Percentiles rank a stretch among this genome's conserved stretches.
Conservation (phyloP, 1,284 basidiomycete genomes). For the Leccinum fallax region DNA sequence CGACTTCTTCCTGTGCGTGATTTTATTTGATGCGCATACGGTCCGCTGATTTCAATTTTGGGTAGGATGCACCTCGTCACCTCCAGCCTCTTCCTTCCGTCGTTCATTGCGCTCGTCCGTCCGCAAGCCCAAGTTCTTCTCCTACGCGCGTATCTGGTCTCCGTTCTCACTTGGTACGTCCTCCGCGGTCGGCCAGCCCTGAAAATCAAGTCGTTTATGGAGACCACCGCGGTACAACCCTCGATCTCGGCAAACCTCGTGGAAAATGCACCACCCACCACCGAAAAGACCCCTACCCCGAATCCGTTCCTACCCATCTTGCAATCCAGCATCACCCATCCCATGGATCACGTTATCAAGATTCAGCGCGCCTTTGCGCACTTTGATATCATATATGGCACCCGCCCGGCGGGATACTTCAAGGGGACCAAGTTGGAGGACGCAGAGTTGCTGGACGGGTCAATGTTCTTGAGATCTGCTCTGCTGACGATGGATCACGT, state of each 20-base stretch:
- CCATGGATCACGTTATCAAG: slow-evolving; percentile 36
- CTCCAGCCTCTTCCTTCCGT: slow-evolving; percentile 51
- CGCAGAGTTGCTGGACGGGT: slow-evolving; percentile 35
- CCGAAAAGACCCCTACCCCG: slow-evolving; percentile 21
- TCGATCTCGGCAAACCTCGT: not conserved
- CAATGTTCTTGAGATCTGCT: slow-evolving; percentile 35
- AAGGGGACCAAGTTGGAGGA: slow-evolving; percentile 41
- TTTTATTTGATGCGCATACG: not conserved
- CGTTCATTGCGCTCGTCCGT: slow-evolving; percentile 41
- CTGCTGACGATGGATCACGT: slow-evolving; percentile 30
- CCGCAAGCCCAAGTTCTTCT: slow-evolving; percentile 42
- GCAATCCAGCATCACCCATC: slow-evolving; percentile 36
- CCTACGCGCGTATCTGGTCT: slow-evolving; percentile 46
- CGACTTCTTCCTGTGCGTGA: slow-evolving; percentile 52
- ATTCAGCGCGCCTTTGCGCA: slow-evolving; percentile 37
- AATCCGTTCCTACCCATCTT: slow-evolving; percentile 38
- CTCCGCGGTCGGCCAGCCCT: slow-evolving; percentile 43
- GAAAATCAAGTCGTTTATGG: slow-evolving; percentile 45
- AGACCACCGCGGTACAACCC: slow-evolving; percentile 20
- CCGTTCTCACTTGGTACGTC: slow-evolving; percentile 44
- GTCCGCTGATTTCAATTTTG: not conserved
- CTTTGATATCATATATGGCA: slow-evolving; percentile 34
- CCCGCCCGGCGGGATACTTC: slow-evolving; percentile 33
- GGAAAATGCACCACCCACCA: slow-evolving; percentile 9
- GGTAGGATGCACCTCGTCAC: slow-evolving; percentile 58